These are phyloP conservation scores for Stephania japonica DNA, from an alignment of 164 flowering plant genomes.

Conservation along the genomic window DNA sequence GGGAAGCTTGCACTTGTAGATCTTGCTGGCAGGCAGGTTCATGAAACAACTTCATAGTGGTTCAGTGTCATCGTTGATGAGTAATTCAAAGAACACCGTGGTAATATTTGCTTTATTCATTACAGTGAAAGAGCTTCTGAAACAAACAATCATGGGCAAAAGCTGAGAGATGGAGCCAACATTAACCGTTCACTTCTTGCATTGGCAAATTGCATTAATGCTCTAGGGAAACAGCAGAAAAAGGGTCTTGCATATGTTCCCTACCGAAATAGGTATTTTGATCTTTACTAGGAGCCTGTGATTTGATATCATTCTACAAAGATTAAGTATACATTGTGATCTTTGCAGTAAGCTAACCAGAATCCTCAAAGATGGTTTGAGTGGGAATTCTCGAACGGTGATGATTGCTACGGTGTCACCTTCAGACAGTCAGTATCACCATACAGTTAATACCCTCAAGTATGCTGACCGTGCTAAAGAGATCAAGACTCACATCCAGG, in stretches of 20 bases:
- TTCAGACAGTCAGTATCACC: conserved; percentile 73
- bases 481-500: conserved; percentile 88
- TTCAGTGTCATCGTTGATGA: conserved; percentile 4
- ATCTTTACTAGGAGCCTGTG: background rate
- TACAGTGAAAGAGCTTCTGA: conserved; percentile 91
- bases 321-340: conserved; percentile 18
- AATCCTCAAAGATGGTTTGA: conserved; percentile 88
- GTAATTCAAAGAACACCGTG: background rate
- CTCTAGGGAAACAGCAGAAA: conserved; percentile 85
- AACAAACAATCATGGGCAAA: conserved; percentile 83
- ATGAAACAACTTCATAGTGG: background rate
- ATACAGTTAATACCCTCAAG: conserved; percentile 80
- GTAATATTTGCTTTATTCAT: conserved; percentile 9
- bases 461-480: conserved; percentile 95
- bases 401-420: conserved; percentile 93
- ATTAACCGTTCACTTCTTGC: conserved; percentile 93
- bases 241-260: conserved; percentile 97
- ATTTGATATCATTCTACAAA: background rate
- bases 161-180: conserved; percentile 90
- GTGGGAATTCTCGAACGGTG: conserved; percentile 88
- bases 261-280: conserved; percentile 74
- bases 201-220: conserved; percentile 90
- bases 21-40: conserved; percentile 73
- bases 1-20: conserved; percentile 95
- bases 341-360: conserved; percentile 78